Evolutionary conservation across 306 rosid species (phyloP).

Genomic region (Rosa multiflora): DNA sequence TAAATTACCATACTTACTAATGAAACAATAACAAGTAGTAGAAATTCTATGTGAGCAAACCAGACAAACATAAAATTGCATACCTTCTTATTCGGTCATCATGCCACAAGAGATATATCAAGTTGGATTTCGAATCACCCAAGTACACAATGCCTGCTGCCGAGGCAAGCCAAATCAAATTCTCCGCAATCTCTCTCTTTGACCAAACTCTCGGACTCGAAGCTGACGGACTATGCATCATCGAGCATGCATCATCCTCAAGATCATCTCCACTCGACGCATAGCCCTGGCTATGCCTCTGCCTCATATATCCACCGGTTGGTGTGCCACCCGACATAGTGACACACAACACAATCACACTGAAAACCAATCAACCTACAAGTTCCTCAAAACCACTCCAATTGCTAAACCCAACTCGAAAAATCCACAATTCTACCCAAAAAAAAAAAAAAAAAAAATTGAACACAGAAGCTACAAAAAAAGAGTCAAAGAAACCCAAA

Average conservation of each 20-base stretch:
- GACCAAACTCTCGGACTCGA: slow-evolving; percentile 53
- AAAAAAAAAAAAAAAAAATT: not conserved
- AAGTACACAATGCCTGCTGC: slow-evolving; percentile 71
- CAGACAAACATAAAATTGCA: not conserved
- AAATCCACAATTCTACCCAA: not conserved
- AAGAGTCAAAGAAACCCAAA: slow-evolving; percentile 18
- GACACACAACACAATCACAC: slow-evolving; percentile 23
- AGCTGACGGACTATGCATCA: slow-evolving; percentile 44
- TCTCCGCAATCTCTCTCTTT: slow-evolving; percentile 68
- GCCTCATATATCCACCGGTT: slow-evolving; percentile 79
- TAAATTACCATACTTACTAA: not conserved
- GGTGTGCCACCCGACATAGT: slow-evolving; percentile 97
- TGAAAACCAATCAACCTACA: slow-evolving; percentile 25
- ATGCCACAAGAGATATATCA: slow-evolving; percentile 77
- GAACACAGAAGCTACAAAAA: slow-evolving; percentile 20
- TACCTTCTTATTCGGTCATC: slow-evolving; percentile 88
- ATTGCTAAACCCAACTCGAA: slow-evolving; percentile 23
- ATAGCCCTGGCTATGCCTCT: slow-evolving; percentile 96
- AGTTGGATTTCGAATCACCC: slow-evolving; percentile 81
- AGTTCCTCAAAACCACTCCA: slow-evolving; percentile 22
- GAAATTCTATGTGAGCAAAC: not conserved
- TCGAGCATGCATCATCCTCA: slow-evolving; percentile 94
- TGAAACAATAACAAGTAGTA: slow-evolving; percentile 7
- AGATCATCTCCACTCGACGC: slow-evolving; percentile 94
- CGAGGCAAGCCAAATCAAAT: slow-evolving; percentile 86